These are phyloP conservation scores for Cicer chorassanicum DNA, from an alignment of 306 rosid species.

Conservation along the genomic window DNA sequence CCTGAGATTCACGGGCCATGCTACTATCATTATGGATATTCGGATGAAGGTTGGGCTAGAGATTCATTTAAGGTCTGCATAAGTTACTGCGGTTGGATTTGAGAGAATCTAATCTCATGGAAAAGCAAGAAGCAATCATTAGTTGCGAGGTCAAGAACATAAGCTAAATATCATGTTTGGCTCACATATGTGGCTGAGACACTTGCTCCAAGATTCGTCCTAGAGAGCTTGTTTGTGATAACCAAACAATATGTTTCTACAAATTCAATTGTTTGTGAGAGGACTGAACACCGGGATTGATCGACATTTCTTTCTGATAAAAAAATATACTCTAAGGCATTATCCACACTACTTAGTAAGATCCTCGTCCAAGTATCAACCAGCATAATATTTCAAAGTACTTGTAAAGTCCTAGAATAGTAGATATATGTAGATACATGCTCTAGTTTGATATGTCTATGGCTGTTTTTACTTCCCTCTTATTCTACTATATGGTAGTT, in stretches of 20 bases:
- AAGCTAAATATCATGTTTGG: too few species aligned
- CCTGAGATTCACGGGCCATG: background rate
- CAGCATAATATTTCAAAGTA: background rate
- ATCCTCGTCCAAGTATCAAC: background rate
- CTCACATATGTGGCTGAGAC: too few species aligned
- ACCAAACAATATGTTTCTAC: background rate
- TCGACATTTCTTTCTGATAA: background rate
- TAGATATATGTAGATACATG: background rate
- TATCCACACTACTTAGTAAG: background rate
- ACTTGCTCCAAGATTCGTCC: background rate
- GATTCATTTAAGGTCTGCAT: too few species aligned
- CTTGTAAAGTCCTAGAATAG: background rate
- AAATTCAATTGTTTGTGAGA: background rate
- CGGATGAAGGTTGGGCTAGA: too few species aligned
- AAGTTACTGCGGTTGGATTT: too few species aligned
- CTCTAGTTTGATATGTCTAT: background rate
- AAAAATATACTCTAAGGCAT: background rate
- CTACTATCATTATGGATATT: too few species aligned
- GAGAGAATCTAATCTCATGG: too few species aligned
- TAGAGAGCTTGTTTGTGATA: background rate
- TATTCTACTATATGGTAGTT: background rate
- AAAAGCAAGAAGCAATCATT: too few species aligned
- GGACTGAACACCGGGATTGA: background rate
- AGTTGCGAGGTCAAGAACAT: too few species aligned
- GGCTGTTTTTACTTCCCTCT: background rate